These are phyloP conservation scores for Cryptococcus wingfieldii DNA, from an alignment of 1,284 basidiomycete genomes.

Conservation along the genomic window DNA sequence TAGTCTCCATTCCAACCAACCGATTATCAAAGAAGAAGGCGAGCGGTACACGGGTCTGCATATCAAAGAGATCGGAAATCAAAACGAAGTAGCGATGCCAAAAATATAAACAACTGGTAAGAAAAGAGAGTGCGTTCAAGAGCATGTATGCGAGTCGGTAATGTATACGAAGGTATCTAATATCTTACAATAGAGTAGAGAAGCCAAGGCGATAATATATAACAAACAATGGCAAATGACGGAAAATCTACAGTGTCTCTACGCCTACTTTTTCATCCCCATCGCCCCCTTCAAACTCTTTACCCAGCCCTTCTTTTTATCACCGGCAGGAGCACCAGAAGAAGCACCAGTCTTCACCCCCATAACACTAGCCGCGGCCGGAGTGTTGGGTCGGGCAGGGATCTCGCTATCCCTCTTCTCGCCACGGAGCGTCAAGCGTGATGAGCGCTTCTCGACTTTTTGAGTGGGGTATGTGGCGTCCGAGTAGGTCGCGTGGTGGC, in stretches of 20 bases:
- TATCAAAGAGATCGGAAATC: too few relatives aligned
- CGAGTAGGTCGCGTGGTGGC: neutral
- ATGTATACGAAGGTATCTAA: too few relatives aligned
- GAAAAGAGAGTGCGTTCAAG: too few relatives aligned
- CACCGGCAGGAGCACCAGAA: neutral
- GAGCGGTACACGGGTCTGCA: too few relatives aligned
- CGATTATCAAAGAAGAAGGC: neutral
- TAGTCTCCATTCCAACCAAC: conserved; percentile 16
- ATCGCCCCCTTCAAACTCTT: conserved; percentile 20
- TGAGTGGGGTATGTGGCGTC: neutral
- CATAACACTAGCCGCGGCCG: conserved; percentile 9
- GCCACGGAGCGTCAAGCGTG: conserved; percentile 3
- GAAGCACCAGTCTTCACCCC: conserved; percentile 2
- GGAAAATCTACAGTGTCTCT: neutral
- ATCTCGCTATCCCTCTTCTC: neutral
- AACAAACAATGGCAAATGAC: too few relatives aligned
- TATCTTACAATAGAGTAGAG: too few relatives aligned
- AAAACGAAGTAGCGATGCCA: too few relatives aligned
- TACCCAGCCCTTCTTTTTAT: conserved; percentile 17
- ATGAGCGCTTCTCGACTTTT: conserved; percentile 12
- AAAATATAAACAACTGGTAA: too few relatives aligned
- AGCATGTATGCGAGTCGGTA: too few relatives aligned
- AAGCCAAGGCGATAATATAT: too few relatives aligned
- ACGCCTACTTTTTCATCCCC: conserved; percentile 9
- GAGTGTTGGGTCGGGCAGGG: conserved; percentile 9